Base-by-base conservation (phyloP, 148 eudicot genomes). In the Rhododendron mucronatum region DNA sequence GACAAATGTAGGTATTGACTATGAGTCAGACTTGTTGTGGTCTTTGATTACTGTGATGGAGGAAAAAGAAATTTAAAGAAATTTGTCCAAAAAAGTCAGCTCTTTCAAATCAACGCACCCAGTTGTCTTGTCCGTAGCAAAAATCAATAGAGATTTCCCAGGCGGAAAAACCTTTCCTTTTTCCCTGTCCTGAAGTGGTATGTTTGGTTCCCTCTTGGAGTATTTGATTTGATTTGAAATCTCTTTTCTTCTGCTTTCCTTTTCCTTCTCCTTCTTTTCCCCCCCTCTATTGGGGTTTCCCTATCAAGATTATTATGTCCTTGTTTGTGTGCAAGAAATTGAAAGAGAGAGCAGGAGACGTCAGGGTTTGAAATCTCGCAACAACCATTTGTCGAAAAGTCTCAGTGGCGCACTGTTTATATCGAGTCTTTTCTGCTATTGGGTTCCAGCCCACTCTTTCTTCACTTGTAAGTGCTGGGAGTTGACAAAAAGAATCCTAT, bases 1-100 rank as follows among this genome's bases (percentile, higher is more conserved):
- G 85, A 65, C 84, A 91, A 92, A 91, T 93, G 89, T 92, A 89
- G 92, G 87, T 85, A 55, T 86, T 91, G 96, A 92, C 91, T 69
- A 87, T 74, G 28, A 75, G 84, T 86, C 89, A 86, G 89, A 87
- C 84, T 76, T 82, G 89, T 88, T 41, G 76, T 28, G 87, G 33
- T 82, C 87, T 85, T 83, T 87, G 23, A 39, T 7, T 73, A 86
- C 28, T 26, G 51, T 59, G 71, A 85, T 39, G 59, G 81, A 30
- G 76, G 14, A 4, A 13, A 33, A 0, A 67, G 26, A 67, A 59
- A 3, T 16, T 1, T 28, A 1, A 86, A 12, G 26, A 82, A 59
- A 51, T n/a, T 50, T 30, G 67, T 1, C 67, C 37, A 35, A 80
- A 57, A 91, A 94, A 93, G 96, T 94, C 96, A 93, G 95, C 95